A percentile compares a stretch with the other conserved stretches of the same genome.
Conservation (phyloP, 805 yeast genomes). For the Henningerozyma blattae region DNA sequence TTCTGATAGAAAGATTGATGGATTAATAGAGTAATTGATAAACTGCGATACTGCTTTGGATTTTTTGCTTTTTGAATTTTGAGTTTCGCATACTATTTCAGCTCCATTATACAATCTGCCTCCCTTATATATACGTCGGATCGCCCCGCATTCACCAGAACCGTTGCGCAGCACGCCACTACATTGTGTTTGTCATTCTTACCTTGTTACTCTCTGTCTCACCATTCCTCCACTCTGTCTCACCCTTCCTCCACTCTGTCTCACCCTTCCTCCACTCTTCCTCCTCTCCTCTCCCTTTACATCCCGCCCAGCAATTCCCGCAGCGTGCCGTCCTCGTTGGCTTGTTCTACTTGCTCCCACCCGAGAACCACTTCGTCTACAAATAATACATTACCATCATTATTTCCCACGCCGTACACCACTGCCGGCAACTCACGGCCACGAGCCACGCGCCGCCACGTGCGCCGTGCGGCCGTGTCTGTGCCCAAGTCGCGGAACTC, state of each 20-base stretch:
- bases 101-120: too few relatives aligned
- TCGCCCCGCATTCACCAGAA: too few relatives aligned
- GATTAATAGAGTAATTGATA: background rate
- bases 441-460: slow-evolving; percentile 65
- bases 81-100: too few relatives aligned
- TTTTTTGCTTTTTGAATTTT: too few relatives aligned
- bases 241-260: background rate
- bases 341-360: slow-evolving; percentile 76
- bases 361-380: slow-evolving; percentile 79
- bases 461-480: slow-evolving; percentile 70
- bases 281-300: too few relatives aligned
- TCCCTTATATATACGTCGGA: too few relatives aligned
- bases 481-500: slow-evolving; percentile 73
- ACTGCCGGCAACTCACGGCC: slow-evolving; percentile 78
- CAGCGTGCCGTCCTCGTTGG: slow-evolving; percentile 67
- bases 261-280: background rate
- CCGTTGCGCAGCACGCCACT: too few relatives aligned
- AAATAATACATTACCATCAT: too few relatives aligned
- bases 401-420: slow-evolving; percentile 66
- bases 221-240: background rate
- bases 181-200: background rate
- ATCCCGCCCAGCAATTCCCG: slow-evolving; percentile 53
- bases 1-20: background rate
- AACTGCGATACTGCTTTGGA: too few relatives aligned
- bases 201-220: background rate